Conservation (phyloP, 1,284 basidiomycete species). For the Uromyces viciae-fabae region DNA sequence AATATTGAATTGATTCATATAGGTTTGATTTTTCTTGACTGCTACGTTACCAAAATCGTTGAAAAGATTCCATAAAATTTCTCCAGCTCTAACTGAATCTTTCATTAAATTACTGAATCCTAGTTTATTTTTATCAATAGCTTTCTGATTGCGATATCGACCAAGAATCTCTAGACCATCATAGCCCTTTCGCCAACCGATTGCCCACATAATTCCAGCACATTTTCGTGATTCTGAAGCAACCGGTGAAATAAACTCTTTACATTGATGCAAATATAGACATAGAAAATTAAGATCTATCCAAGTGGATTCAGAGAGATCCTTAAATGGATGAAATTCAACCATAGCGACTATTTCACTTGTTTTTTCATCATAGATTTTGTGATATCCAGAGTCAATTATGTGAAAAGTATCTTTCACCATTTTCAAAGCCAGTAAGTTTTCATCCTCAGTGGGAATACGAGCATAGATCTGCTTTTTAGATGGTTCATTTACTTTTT, state of each 20-base stretch:
- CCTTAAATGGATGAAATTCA: background rate
- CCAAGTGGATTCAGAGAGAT: background rate
- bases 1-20: constrained; percentile 11
- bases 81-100: background rate
- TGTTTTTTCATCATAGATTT: constrained; percentile 13
- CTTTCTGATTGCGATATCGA: background rate
- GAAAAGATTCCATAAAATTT: constrained; percentile 2
- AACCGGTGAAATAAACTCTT: constrained; percentile 4
- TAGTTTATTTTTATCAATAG: background rate
- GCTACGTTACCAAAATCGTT: constrained; percentile 3
- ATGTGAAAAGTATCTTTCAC: background rate
- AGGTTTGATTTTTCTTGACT: background rate
- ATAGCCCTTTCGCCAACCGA: constrained; percentile 4
- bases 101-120: background rate
- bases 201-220: background rate
- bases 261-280: constrained; percentile 1
- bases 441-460: background rate
- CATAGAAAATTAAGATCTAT: background rate
- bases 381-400: background rate
- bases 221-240: constrained; percentile 8
- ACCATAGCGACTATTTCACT: constrained; percentile 1
- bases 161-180: constrained; percentile 8
- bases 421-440: background rate
- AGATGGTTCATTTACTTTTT: background rate
- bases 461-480: background rate